Evolutionary conservation across 306 rosid genomes (phyloP), one percentile per base, ranked within the genome.

Genomic region (Arachis hypogaea): DNA sequence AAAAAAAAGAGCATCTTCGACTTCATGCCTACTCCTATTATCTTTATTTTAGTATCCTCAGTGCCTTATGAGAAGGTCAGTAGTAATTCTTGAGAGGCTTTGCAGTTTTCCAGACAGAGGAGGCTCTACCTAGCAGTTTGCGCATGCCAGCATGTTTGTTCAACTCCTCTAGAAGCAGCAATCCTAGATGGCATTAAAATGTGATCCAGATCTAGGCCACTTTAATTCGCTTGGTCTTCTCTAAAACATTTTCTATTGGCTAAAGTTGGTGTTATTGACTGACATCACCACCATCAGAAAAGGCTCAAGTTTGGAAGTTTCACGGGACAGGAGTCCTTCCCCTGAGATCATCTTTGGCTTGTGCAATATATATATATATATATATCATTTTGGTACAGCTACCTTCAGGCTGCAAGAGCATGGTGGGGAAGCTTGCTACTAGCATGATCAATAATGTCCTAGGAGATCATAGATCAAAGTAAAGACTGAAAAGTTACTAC

Each of bases 381-480:
- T 73, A 60, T 73, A 66, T 64, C 71, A 62, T 63, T 52, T 64
- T 44, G 73, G 54, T 50, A 74, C 72, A 56, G 57, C 70, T 74
- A 72, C 68, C 82, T 64, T 74, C 82, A 73, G 40, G 63, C 80
- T 43, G 80, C 74, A 78, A 69, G 67, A 74, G 58, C 69, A 7
- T 50, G 59, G 44, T 9, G 9, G 63, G 75, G 74, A 74, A 69
- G 83, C 71, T 59, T 63, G 74, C 78, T 63, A 74, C 63, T 74
- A 64, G 80, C 83, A 74, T 52, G 66, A 78, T 66, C 78, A 75
- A 74, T 77, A 52, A 82, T 50, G 75, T 78, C 83, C 83, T 75
- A 70, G 74, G 72, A 82, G 79, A 82, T 79, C 81, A 78, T 66
- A 75, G 63, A 78, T 55, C 75, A 65, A 52, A 70, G 79, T 77